Evolutionary conservation across 768 basidiomycete genomes (phyloP).

Genomic region (Cantharellus anzutake): DNA sequence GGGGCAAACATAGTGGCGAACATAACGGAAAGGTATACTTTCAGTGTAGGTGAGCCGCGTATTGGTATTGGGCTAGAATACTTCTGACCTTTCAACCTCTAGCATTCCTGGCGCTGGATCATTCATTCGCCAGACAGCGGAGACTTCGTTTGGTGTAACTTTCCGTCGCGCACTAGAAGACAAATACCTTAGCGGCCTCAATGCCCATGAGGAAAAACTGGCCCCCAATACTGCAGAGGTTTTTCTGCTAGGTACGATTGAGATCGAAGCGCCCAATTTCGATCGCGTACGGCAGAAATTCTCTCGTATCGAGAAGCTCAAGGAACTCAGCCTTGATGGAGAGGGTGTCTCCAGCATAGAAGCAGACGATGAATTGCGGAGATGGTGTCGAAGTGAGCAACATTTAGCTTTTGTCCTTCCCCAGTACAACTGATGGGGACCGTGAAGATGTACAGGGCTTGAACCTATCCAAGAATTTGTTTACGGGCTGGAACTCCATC

Average conservation of each 20-base stretch:
- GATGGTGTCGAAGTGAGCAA: constrained; percentile 49
- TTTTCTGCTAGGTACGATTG: constrained; percentile 56
- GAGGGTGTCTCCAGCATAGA: constrained; percentile 35
- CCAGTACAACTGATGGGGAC: constrained; percentile 7
- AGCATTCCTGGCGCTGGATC: constrained; percentile 51
- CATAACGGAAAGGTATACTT: constrained; percentile 71
- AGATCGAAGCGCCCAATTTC: constrained; percentile 71
- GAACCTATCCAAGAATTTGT: constrained; percentile 59
- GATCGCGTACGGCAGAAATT: constrained; percentile 61
- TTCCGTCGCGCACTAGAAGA: constrained; percentile 56
- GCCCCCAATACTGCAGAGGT: constrained; percentile 33
- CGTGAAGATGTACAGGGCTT: constrained; percentile 50
- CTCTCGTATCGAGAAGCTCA: constrained; percentile 41
- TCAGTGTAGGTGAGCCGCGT: constrained; percentile 38
- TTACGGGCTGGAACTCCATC: constrained; percentile 52
- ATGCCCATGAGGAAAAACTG: background rate
- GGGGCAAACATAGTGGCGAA: constrained; percentile 77
- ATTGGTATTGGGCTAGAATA: background rate
- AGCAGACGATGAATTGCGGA: constrained; percentile 29
- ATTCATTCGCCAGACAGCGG: constrained; percentile 49
- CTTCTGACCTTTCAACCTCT: background rate
- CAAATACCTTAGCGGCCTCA: constrained; percentile 49
- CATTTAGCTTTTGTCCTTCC: constrained; percentile 4
- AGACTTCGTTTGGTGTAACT: constrained; percentile 39
- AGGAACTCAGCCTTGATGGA: constrained; percentile 64